Percentiles rank a stretch among this genome's conserved stretches.
Conservation (phyloP, 1,284 basidiomycete genomes). For the Melampsora larici-populina region DNA sequence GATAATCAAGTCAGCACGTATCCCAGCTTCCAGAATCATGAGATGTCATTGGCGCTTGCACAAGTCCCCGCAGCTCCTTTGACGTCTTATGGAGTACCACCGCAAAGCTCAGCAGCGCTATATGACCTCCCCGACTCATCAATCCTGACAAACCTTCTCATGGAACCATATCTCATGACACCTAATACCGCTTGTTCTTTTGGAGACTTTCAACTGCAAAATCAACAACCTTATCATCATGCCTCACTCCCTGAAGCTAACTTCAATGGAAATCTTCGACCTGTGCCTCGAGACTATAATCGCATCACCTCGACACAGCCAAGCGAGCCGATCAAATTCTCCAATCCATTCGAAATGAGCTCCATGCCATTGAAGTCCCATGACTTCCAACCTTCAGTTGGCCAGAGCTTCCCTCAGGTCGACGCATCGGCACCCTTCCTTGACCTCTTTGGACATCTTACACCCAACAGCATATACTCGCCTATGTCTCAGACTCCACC, state of each 20-base stretch:
- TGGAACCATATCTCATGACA: slow-evolving; percentile 3
- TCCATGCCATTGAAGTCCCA: not conserved
- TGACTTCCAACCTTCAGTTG: not conserved
- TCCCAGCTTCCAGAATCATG: not conserved
- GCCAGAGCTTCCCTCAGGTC: not conserved
- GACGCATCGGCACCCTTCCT: not conserved
- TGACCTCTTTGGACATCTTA: not conserved
- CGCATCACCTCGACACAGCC: not conserved
- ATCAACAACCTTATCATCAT: not conserved
- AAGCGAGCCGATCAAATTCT: not conserved
- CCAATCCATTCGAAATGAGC: not conserved
- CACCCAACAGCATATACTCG: not conserved
- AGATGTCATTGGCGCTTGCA: not conserved
- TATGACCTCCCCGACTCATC: not conserved
- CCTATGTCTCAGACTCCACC: slow-evolving; percentile 3
- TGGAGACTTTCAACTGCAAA: not conserved
- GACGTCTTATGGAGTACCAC: not conserved
- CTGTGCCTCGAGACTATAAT: not conserved
- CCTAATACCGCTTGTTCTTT: not conserved
- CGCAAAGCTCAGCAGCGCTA: not conserved
- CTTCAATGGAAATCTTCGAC: not conserved
- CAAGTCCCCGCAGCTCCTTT: slow-evolving; percentile 2
- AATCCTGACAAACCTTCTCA: not conserved
- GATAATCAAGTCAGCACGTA: not conserved
- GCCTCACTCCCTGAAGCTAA: not conserved